A percentile compares a stretch with the other conserved stretches of the same genome.
These are phyloP conservation scores for Gracilaria domingensis DNA, from an alignment of 23 red algal species.

Conservation along the genomic window DNA sequence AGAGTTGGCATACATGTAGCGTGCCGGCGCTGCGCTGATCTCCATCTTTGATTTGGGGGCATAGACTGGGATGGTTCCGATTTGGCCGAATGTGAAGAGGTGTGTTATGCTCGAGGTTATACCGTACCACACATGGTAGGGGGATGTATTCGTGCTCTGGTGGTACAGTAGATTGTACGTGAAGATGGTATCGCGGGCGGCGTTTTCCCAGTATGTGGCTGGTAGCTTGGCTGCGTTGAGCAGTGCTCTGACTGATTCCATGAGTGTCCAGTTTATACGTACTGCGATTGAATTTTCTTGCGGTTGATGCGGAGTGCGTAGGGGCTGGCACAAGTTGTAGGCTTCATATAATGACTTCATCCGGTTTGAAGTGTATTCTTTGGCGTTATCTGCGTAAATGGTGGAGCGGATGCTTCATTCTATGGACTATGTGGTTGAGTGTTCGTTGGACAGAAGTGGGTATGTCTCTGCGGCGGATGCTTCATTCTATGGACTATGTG, in stretches of 20 bases:
- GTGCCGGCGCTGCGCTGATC: not conserved
- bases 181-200: not conserved
- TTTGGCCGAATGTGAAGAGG: slow-evolving; percentile 12
- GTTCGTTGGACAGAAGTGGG: no score
- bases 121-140: not conserved
- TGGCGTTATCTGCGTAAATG: no score
- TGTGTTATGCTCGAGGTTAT: not conserved
- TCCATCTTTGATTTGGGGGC: not conserved
- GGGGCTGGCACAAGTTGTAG: not conserved
- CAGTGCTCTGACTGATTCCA: not conserved
- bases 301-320: not conserved
- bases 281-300: not conserved
- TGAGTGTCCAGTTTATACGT: not conserved
- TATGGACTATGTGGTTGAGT: not conserved
- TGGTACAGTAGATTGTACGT: no score
- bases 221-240: not conserved
- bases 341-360: no score
- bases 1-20: slow-evolving; percentile 4
- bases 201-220: not conserved
- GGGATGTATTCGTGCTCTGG: not conserved
- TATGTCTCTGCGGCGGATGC: no score
- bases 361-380: no score
- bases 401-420: not conserved
- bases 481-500: no score
- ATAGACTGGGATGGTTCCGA: not conserved